A percentile compares a stretch with the other conserved stretches of the same genome.
phyloP scores from a whole-genome alignment of 495 filamentous ascomycete genomes.

The Monascus purpureus region DNA sequence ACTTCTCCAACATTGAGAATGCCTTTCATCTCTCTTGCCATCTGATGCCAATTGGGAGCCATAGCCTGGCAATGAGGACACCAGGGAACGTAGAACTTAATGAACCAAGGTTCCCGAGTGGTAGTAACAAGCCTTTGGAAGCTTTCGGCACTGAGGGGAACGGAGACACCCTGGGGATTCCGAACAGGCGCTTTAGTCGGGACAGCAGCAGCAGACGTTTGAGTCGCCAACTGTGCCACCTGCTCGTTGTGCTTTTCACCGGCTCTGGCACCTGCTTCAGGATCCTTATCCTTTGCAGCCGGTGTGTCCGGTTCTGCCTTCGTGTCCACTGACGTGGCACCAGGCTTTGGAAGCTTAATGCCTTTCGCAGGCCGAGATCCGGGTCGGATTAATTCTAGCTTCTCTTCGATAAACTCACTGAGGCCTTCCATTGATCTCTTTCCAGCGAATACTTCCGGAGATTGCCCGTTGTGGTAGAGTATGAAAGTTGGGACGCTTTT shows the following conservation, averaged over 20 bases:
- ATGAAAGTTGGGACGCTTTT: slow-evolving; percentile 55
- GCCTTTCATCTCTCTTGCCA: slow-evolving; percentile 79
- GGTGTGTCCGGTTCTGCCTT: slow-evolving; percentile 30
- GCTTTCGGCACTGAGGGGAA: slow-evolving; percentile 64
- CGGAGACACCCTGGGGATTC: slow-evolving; percentile 61
- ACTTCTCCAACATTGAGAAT: slow-evolving; percentile 88
- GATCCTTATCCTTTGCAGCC: slow-evolving; percentile 35
- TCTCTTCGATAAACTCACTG: slow-evolving; percentile 58
- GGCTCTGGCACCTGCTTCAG: slow-evolving; percentile 27
- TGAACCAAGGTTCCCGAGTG: slow-evolving; percentile 87
- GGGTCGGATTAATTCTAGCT: slow-evolving; percentile 61
- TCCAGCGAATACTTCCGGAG: slow-evolving; percentile 45
- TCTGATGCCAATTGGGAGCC: slow-evolving; percentile 77
- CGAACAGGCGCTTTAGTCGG: slow-evolving; percentile 37
- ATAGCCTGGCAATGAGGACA: slow-evolving; percentile 89
- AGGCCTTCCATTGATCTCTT: slow-evolving; percentile 45
- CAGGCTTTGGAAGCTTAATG: slow-evolving; percentile 45
- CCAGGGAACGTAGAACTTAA: slow-evolving; percentile 98
- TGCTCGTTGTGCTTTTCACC: slow-evolving; percentile 33
- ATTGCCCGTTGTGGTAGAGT: slow-evolving; percentile 72
- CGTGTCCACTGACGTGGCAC: slow-evolving; percentile 34
- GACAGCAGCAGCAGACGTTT: slow-evolving; percentile 14
- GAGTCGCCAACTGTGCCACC: slow-evolving; percentile 16
- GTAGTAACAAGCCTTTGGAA: slow-evolving; percentile 80
- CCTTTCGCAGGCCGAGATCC: slow-evolving; percentile 58